Conservation (phyloP, 345 rosid species). For the Turnera subulata region DNA sequence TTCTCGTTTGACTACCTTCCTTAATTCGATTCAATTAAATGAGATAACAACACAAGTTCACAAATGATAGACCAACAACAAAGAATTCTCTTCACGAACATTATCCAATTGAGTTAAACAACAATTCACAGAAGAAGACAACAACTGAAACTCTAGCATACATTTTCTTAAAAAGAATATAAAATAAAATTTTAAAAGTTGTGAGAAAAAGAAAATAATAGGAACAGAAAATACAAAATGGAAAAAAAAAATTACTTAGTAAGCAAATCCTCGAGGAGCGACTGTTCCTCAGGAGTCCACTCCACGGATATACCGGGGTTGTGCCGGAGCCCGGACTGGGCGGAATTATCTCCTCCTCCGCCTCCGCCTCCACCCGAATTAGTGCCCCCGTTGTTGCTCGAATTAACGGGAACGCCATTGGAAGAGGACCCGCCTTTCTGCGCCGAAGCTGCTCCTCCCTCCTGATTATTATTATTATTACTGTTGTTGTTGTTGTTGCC, state of each 20-base stretch:
- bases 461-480: constrained; percentile 32
- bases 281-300: constrained; percentile 72
- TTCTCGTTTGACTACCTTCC: no score
- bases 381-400: constrained; percentile 37
- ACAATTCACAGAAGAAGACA: no score
- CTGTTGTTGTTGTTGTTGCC: constrained; percentile 36
- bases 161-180: no score
- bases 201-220: neutral
- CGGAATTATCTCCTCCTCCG: constrained; percentile 33
- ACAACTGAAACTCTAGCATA: neutral
- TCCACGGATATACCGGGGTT: constrained; percentile 58
- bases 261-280: constrained; percentile 63
- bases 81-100: no score
- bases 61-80: no score
- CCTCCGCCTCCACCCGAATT: constrained; percentile 7
- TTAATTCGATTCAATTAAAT: no score
- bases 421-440: constrained; percentile 32
- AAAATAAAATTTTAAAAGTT: no score
- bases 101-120: no score
- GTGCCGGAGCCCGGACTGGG: constrained; percentile 53
- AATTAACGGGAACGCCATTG: constrained; percentile 46
- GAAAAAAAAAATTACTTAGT: constrained; percentile 32
- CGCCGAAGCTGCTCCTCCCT: constrained; percentile 30
- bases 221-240: no score
- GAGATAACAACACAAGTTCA: no score